These are phyloP conservation scores for Aspergillus ellipticus DNA, from an alignment of 495 filamentous ascomycete genomes.

Conservation along the genomic window DNA sequence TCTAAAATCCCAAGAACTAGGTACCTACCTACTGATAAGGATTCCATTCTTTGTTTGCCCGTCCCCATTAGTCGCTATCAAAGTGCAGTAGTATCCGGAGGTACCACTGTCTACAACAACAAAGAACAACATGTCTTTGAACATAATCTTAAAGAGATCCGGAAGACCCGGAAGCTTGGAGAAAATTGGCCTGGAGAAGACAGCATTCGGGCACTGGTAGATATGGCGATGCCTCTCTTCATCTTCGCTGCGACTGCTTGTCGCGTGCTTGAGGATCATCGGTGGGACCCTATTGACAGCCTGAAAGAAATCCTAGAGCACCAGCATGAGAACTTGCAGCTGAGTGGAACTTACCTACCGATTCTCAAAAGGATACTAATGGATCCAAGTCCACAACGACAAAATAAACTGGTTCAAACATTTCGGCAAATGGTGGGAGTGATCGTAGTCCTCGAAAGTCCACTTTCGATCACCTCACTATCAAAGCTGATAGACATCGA, in stretches of 20 bases:
- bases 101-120: too few species aligned
- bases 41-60: too few species aligned
- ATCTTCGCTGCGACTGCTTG: slow-evolving; percentile 31
- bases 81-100: too few species aligned
- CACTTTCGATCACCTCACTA: slow-evolving; percentile 19
- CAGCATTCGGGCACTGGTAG: slow-evolving; percentile 11
- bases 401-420: slow-evolving; percentile 16
- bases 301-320: slow-evolving; percentile 16
- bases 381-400: too few species aligned
- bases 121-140: too few species aligned
- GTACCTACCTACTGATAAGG: too few species aligned
- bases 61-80: too few species aligned
- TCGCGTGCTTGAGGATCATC: slow-evolving; percentile 20
- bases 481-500: slow-evolving; percentile 12
- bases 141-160: slow-evolving; percentile 17
- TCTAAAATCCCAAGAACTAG: too few species aligned
- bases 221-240: slow-evolving; percentile 28
- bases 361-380: slow-evolving; percentile 16
- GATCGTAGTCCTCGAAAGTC: slow-evolving; percentile 13
- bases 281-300: slow-evolving; percentile 13
- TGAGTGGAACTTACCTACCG: slow-evolving; percentile 24
- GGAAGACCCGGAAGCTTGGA: slow-evolving; percentile 9
- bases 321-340: slow-evolving; percentile 11
- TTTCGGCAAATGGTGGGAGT: slow-evolving; percentile 25
- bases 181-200: slow-evolving; percentile 40